Evolutionary conservation across 306 rosid species (phyloP), one percentile per base, ranked within the genome.

Genomic region (Ammopiptanthus mongolicus): DNA sequence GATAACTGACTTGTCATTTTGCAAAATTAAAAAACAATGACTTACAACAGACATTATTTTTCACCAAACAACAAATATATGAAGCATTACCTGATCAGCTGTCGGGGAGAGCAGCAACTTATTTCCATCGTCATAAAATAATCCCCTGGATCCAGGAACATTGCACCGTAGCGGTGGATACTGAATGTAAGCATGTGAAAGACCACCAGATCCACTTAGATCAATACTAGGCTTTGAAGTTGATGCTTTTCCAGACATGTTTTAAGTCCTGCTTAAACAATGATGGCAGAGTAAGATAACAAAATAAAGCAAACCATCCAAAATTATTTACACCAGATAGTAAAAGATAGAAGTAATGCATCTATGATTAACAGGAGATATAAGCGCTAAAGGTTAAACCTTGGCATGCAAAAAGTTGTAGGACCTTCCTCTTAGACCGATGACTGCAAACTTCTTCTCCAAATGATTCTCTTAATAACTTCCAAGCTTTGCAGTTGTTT

Each of bases 121-220:
- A 80, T 89, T 90, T 83, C 92, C 99, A 76, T 95, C 99, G 67
- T 95, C 99, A 76, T 87, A 95, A 80, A 88, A 95, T 80, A 95
- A 82, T 33, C 90, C 97, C 79, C 78, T 74, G 53, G 92, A 82
- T 69, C 88, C 97, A 81, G 96, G 83, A 85, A 82, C 34, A 15
- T 84, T 79, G 70, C 97, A 87, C 67, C 85, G 83, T 58, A 92
- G 70, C 18, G 99, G 97, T 15, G 93, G 97, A 86, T 86, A 83
- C 79, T 73, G 93, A 82, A 87, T 82, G 83, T 88, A 95, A 79
- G 87, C 92, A 87, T 95, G 99, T 76, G 99, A 95, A 77, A 95
- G 87, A 63, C 91, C 97, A 78, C 86, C 84, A 29, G 93, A 88
- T 50, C 91, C 90, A 62, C 86, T 90, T 86, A 90, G 72, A 85